Percentiles rank a stretch among this genome's conserved stretches.
These are phyloP conservation scores for Tetraselmis chui DNA, from an alignment of 139 green algal species.

Conservation along the genomic window DNA sequence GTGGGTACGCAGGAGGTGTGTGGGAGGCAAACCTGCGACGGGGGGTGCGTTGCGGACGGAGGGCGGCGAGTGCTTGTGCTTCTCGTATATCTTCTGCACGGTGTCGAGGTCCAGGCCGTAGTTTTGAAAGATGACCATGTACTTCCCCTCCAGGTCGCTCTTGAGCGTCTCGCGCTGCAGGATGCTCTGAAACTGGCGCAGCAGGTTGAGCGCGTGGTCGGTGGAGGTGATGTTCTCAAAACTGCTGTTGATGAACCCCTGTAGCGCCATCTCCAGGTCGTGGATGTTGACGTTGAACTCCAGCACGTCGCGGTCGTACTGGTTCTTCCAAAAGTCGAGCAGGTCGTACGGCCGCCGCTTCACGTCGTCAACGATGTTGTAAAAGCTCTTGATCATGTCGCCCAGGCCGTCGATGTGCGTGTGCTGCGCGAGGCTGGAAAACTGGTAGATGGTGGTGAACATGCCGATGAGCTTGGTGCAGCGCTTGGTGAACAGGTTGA, in stretches of 20 bases:
- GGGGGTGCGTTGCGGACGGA: conserved; percentile 76
- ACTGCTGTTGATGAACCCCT: conserved; percentile 77
- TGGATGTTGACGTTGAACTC: conserved; percentile 96
- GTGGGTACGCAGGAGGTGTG: neutral
- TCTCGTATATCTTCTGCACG: conserved; percentile 87
- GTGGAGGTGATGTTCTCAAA: conserved; percentile 84
- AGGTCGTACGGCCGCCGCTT: conserved; percentile 86
- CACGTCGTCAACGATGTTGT: conserved; percentile 80
- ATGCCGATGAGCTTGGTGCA: conserved; percentile 79
- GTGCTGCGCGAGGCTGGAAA: conserved; percentile 73
- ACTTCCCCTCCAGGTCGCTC: conserved; percentile 71
- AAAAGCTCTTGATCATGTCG: conserved; percentile 69
- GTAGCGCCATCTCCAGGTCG: conserved; percentile 80
- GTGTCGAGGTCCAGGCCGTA: conserved; percentile 31
- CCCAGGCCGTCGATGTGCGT: conserved; percentile 83
- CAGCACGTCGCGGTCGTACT: conserved; percentile 87
- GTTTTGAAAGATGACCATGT: conserved; percentile 78
- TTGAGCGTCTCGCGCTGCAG: conserved; percentile 75
- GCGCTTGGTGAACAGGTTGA: conserved; percentile 84
- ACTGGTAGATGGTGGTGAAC: conserved; percentile 88
- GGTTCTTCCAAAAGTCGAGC: conserved; percentile 73
- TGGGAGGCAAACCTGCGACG: conserved; percentile 30
- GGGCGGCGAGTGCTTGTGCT: conserved; percentile 75
- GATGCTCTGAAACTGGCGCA: conserved; percentile 81
- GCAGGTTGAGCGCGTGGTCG: conserved; percentile 77